Evolutionary conservation across 306 rosid species (phyloP).

Genomic region (Quercus robur): DNA sequence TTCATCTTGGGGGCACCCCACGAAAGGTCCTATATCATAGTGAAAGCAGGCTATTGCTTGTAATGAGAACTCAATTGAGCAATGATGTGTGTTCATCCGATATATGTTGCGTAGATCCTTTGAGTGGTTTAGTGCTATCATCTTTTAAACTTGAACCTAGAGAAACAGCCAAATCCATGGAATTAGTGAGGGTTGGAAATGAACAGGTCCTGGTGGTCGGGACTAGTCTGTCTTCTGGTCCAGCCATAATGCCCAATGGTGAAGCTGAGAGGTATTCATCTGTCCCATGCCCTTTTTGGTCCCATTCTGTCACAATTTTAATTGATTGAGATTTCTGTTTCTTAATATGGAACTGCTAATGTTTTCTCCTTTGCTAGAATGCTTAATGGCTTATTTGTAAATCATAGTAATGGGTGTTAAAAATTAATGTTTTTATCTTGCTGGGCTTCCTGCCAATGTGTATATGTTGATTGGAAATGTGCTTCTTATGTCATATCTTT

Average conservation of each 20-base stretch:
- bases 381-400: constrained; percentile 3
- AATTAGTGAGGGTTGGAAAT: constrained; percentile 65
- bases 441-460: not conserved
- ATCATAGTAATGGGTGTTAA: not conserved
- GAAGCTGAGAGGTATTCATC: constrained; percentile 79
- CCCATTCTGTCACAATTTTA: constrained; percentile 14
- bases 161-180: constrained; percentile 92
- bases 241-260: constrained; percentile 75
- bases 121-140: constrained; percentile 70
- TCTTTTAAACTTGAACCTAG: constrained; percentile 76
- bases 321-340: constrained; percentile 19
- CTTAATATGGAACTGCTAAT: constrained; percentile 6
- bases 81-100: constrained; percentile 63
- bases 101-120: constrained; percentile 85
- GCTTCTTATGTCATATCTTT: not conserved
- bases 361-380: constrained; percentile 10
- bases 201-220: constrained; percentile 88
- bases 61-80: constrained; percentile 83
- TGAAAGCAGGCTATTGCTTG: constrained; percentile 82
- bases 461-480: not conserved
- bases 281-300: constrained; percentile 14
- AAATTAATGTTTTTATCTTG: not conserved
- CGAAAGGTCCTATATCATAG: constrained; percentile 84
- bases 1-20: constrained; percentile 90
- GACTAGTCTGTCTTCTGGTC: constrained; percentile 79